Percentiles rank a stretch among this genome's conserved stretches.
These are phyloP conservation scores for Chrysanthemum lavandulifolium DNA, from an alignment of 129 eudicot genomes.

Conservation along the genomic window DNA sequence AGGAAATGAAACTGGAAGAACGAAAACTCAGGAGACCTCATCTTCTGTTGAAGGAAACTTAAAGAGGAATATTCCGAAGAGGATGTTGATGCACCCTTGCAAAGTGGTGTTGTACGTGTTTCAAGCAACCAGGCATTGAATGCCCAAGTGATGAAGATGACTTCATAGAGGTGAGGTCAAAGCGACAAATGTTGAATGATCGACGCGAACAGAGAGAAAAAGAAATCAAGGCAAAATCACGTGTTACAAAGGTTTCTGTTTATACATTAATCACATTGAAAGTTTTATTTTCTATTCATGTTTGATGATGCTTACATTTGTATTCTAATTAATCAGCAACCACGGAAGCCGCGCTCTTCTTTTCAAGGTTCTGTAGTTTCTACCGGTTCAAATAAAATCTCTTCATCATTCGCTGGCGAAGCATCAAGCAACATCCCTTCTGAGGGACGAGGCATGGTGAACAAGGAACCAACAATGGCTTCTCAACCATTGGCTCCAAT, in stretches of 20 bases:
- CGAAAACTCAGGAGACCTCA: slow-evolving; percentile 30
- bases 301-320: not conserved
- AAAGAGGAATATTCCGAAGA: slow-evolving; percentile 66
- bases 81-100: slow-evolving; percentile 90
- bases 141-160: slow-evolving; percentile 95
- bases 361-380: slow-evolving; percentile 35
- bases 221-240: slow-evolving; percentile 76
- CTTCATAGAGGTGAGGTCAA: slow-evolving; percentile 92
- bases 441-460: slow-evolving; percentile 37
- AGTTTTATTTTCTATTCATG: not conserved
- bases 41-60: slow-evolving; percentile 51
- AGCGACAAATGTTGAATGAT: slow-evolving; percentile 92
- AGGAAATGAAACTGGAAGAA: slow-evolving; percentile 38
- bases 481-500: slow-evolving; percentile 51
- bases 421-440: slow-evolving; percentile 34
- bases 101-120: slow-evolving; percentile 84
- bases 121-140: slow-evolving; percentile 84
- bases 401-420: slow-evolving; percentile 39
- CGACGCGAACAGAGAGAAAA: slow-evolving; percentile 93
- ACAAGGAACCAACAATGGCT: slow-evolving; percentile 33
- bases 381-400: slow-evolving; percentile 28
- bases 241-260: slow-evolving; percentile 51
- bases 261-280: not conserved
- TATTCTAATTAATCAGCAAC: slow-evolving; percentile 42
- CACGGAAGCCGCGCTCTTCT: slow-evolving; percentile 48